A percentile compares a stretch with the other conserved stretches of the same genome.
Conservation (phyloP, 1,284 basidiomycete species). For the Mycena sp. region DNA sequence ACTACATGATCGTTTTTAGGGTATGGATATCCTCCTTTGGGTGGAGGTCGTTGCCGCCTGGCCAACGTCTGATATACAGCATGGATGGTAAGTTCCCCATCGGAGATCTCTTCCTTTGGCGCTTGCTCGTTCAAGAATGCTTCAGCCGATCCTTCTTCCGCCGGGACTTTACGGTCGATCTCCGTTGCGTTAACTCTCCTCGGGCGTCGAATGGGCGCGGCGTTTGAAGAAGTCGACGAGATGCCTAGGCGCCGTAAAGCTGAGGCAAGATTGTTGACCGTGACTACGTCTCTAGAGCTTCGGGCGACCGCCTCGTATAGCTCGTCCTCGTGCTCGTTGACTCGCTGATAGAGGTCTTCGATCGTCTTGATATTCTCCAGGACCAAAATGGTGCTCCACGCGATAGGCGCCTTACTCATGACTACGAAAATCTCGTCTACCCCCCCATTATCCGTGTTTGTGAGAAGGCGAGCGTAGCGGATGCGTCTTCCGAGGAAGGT, state of each 20-base stretch:
- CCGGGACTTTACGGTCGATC: neutral
- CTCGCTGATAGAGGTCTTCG: neutral
- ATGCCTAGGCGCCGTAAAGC: neutral
- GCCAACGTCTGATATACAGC: neutral
- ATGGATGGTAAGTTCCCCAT: neutral
- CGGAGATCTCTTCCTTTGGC: too few species aligned
- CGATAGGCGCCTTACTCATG: neutral
- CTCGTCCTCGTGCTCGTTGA: neutral
- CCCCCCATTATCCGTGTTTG: neutral
- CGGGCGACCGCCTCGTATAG: too few species aligned
- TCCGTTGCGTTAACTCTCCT: too few species aligned
- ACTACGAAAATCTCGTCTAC: too few species aligned
- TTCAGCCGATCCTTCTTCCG: neutral
- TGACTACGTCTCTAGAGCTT: neutral
- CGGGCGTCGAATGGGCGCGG: too few species aligned
- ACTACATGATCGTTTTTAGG: conserved; percentile 12
- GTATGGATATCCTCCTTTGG: conserved; percentile 15
- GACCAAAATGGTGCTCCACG: neutral
- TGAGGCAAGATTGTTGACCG: neutral
- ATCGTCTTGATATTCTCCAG: neutral
- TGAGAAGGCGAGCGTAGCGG: too few species aligned
- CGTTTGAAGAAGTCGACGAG: neutral
- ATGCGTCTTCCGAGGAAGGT: too few species aligned
- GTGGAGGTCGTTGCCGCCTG: neutral
- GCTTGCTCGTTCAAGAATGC: neutral